Base-by-base conservation (phyloP, 129 eudicot genomes). In the Flaveria trinervia region DNA sequence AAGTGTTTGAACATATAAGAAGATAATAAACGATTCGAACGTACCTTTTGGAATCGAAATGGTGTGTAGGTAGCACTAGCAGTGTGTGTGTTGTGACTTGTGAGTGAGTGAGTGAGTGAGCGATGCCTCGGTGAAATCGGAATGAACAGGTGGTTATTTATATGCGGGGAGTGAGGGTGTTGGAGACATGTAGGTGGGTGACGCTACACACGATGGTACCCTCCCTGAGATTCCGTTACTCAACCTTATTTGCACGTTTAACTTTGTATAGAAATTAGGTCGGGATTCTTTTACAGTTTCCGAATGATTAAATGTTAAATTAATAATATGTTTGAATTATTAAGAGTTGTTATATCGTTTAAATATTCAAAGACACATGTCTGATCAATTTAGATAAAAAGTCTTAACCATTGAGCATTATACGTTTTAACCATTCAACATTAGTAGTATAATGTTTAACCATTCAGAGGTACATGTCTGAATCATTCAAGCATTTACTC, bases 111-210 rank as follows among this genome's bases (percentile, higher is more conserved):
- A 11, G 30, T 20, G 22, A 20, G 22, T 25, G 69, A 43, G 69
- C 15, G 57, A 50, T 71, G 83, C 73, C 23, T 80, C 79, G 79
- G 26, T 3, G 62, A 65, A 50, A 72, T 80, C 83, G 79, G 83
- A 73, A 69, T 26, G 75, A 73, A 9, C 9, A 22, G 54, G 28
- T 43, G 61, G 16, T 25, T 73, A 52, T 73, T 41, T 65, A 72
- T 52, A 64, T 69, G 50, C 23, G 70, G 66, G 25, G 66, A 66
- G 18, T 10, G 68, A 56, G 54, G 61, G 72, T 72, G 70, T 65
- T 65, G 55, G 44, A 36, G 41, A 36, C 41, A 33, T 51, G 78
- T 79, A 20, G 52, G 67, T 79, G 65, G 4, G 66, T 10, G n/a
- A 11, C 17, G 66, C 36, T 25, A 16, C 69, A 64, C 69, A 15